A percentile compares a stretch with the other conserved stretches of the same genome.
Conservation (phyloP, 1,284 basidiomycete species). For the Cutaneotrichosporon sp. region DNA sequence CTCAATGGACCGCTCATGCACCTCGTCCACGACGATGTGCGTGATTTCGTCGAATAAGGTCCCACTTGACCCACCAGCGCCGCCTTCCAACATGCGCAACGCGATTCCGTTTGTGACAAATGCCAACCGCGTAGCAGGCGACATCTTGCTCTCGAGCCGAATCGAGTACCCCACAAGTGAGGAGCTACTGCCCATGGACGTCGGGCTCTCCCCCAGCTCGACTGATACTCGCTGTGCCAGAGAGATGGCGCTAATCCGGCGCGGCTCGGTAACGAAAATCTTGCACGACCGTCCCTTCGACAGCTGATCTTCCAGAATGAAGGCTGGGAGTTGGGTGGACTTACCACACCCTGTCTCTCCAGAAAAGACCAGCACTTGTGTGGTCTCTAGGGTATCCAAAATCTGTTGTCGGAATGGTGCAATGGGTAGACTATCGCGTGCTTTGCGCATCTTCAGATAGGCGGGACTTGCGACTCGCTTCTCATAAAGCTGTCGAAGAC, state of each 20-base stretch:
- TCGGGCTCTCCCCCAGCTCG: slow-evolving; percentile 82
- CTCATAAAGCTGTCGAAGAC: slow-evolving; percentile 58
- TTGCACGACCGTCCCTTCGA: slow-evolving; percentile 77
- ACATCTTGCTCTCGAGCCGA: slow-evolving; percentile 82
- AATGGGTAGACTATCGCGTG: slow-evolving; percentile 79
- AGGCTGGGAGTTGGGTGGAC: slow-evolving; percentile 93
- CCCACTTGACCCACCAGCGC: slow-evolving; percentile 60
- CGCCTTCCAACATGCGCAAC: slow-evolving; percentile 82
- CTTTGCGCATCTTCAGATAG: slow-evolving; percentile 67
- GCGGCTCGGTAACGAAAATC: slow-evolving; percentile 93
- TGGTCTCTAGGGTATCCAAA: slow-evolving; percentile 64
- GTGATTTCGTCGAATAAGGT: slow-evolving; percentile 91
- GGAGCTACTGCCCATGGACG: slow-evolving; percentile 69
- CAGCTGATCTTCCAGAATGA: slow-evolving; percentile 87
- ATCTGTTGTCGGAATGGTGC: slow-evolving; percentile 76
- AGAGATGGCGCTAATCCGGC: slow-evolving; percentile 95
- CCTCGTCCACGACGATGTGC: slow-evolving; percentile 40
- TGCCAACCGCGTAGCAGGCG: slow-evolving; percentile 70
- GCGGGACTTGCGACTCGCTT: slow-evolving; percentile 58
- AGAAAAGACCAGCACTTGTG: slow-evolving; percentile 86
- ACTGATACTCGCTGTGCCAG: slow-evolving; percentile 91
- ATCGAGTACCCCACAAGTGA: slow-evolving; percentile 95
- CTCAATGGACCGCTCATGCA: slow-evolving; percentile 94
- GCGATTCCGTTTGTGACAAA: slow-evolving; percentile 96
- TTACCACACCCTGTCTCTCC: slow-evolving; percentile 99